Percentiles rank a stretch among this genome's conserved stretches.
Conservation (phyloP, 768 basidiomycete genomes). For the Collybia nuda region DNA sequence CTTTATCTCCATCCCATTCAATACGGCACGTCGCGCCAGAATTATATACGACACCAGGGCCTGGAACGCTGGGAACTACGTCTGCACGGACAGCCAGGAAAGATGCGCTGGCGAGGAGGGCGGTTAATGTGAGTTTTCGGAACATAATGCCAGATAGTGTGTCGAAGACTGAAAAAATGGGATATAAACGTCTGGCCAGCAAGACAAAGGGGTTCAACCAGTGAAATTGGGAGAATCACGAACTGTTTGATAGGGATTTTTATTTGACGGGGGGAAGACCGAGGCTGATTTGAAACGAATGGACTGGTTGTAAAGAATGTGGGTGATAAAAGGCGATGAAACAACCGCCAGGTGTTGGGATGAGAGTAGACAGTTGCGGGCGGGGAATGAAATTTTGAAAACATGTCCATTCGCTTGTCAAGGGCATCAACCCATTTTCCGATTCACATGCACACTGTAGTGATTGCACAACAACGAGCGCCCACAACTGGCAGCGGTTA, state of each 20-base stretch:
- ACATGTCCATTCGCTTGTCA: no score
- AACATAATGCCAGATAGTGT: conserved; percentile 31
- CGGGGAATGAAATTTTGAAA: conserved; percentile 9
- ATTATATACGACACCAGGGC: conserved; percentile 57
- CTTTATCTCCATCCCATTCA: conserved; percentile 56
- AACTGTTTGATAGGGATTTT: neutral
- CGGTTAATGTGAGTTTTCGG: conserved; percentile 31
- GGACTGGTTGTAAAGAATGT: conserved; percentile 8
- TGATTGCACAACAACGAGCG: no score
- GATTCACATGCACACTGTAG: no score
- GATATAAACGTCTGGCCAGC: conserved; percentile 7
- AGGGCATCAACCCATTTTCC: no score
- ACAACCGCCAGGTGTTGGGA: neutral
- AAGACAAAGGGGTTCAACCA: conserved; percentile 1
- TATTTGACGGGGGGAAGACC: conserved; percentile 1
- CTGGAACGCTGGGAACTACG: conserved; percentile 57
- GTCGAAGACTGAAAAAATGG: conserved; percentile 5
- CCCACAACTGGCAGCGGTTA: no score
- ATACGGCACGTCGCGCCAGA: conserved; percentile 56
- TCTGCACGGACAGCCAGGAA: conserved; percentile 50
- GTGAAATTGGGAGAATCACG: conserved; percentile 3
- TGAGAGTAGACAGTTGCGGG: neutral
- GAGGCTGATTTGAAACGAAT: conserved; percentile 12
- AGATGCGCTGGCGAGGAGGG: conserved; percentile 35
- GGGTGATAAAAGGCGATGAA: neutral